Conservation (phyloP, 2,329 filamentous ascomycete genomes). For the Stachybotrys elegans region DNA sequence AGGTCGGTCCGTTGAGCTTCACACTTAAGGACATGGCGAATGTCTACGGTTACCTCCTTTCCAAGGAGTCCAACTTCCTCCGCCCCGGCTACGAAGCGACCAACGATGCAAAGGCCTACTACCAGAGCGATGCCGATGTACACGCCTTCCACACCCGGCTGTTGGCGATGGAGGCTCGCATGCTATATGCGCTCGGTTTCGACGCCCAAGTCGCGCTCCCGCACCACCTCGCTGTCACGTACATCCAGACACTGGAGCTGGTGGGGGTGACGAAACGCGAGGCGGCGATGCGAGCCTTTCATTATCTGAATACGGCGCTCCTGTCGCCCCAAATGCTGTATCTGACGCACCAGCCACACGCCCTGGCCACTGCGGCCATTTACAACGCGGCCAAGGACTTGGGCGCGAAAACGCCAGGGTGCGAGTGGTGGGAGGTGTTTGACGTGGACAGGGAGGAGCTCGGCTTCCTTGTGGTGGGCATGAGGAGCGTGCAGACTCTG, state of each 20-base stretch:
- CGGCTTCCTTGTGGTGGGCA: constrained; percentile 82
- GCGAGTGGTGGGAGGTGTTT: constrained; percentile 97
- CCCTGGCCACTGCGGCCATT: constrained; percentile 80
- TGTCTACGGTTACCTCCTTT: constrained; percentile 77
- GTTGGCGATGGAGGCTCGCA: constrained; percentile 68
- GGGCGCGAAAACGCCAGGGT: constrained; percentile 72
- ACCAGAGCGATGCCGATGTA: constrained; percentile 70
- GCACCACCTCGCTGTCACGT: constrained; percentile 82
- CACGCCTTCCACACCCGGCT: constrained; percentile 58
- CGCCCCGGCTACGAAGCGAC: constrained; percentile 27
- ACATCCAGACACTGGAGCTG: constrained; percentile 82
- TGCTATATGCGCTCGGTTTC: constrained; percentile 74
- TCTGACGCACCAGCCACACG: constrained; percentile 83
- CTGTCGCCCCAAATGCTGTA: constrained; percentile 86
- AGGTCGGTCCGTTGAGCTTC: constrained; percentile 72
- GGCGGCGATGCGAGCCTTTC: constrained; percentile 62
- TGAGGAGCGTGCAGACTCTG: constrained; percentile 74
- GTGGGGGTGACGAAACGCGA: constrained; percentile 38
- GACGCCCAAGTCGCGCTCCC: constrained; percentile 81
- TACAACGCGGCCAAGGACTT: constrained; percentile 82
- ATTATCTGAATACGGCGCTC: constrained; percentile 80
- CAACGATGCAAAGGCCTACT: constrained; percentile 51
- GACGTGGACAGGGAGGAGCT: constrained; percentile 93
- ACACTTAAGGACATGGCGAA: constrained; percentile 77
- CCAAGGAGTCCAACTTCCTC: constrained; percentile 52